Evolutionary conservation across 2,329 filamentous ascomycete species (phyloP).

Genomic region (Trichocomaceae sp.): DNA sequence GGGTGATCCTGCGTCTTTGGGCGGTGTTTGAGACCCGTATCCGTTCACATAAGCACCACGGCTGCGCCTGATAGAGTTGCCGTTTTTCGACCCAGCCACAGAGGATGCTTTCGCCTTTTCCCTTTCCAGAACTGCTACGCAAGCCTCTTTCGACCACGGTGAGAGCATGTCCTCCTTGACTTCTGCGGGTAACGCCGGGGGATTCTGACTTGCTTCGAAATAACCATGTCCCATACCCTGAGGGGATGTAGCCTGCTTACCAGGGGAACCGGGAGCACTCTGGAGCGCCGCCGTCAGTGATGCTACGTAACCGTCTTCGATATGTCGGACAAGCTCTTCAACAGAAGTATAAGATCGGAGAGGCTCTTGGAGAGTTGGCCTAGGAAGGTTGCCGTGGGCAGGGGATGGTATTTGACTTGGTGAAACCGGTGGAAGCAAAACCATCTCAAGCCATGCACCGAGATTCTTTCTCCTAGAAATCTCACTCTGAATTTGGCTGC

Average conservation of each 20-base stretch:
- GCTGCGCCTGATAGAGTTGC: slow-evolving; percentile 39
- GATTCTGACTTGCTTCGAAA: slow-evolving; percentile 33
- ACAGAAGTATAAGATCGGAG: slow-evolving; percentile 64
- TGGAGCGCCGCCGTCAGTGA: slow-evolving; percentile 54
- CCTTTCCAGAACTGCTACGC: slow-evolving; percentile 60
- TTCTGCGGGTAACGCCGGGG: slow-evolving; percentile 56
- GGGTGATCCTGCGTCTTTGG: slow-evolving; percentile 22
- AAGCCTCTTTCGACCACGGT: slow-evolving; percentile 72
- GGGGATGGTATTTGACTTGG: slow-evolving; percentile 55
- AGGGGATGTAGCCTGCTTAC: slow-evolving; percentile 56
- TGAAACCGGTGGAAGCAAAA: slow-evolving; percentile 62
- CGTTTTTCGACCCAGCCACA: slow-evolving; percentile 65
- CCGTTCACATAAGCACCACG: slow-evolving; percentile 24
- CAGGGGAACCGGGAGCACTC: slow-evolving; percentile 62
- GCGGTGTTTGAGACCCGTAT: slow-evolving; percentile 26
- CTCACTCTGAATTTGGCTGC: slow-evolving; percentile 66
- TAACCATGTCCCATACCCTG: slow-evolving; percentile 52
- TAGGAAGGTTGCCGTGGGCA: slow-evolving; percentile 29
- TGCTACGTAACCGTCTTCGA: slow-evolving; percentile 64
- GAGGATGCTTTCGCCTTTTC: slow-evolving; percentile 66
- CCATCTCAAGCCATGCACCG: slow-evolving; percentile 69
- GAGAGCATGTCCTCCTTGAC: slow-evolving; percentile 70
- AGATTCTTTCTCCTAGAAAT: slow-evolving; percentile 67
- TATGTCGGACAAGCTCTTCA: slow-evolving; percentile 63
- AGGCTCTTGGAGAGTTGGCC: slow-evolving; percentile 47